These are phyloP conservation scores for Rhodocollybia butyracea DNA, from an alignment of 768 basidiomycete genomes.

Conservation along the genomic window DNA sequence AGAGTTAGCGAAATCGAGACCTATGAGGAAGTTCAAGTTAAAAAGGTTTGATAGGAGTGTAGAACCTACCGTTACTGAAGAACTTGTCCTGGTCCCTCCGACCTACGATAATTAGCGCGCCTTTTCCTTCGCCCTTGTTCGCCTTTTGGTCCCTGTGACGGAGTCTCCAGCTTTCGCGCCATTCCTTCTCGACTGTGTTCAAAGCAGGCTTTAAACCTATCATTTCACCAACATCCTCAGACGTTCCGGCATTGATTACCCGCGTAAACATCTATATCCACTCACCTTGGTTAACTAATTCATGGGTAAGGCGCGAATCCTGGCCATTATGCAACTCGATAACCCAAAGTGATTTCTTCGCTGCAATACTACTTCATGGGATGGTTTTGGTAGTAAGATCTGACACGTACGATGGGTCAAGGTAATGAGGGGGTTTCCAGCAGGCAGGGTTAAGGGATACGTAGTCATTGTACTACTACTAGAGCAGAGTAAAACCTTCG, in stretches of 20 bases:
- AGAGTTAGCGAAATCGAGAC: slow-evolving; percentile 59
- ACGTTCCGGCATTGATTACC: too few relatives aligned
- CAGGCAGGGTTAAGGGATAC: slow-evolving; percentile 49
- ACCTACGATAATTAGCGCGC: slow-evolving; percentile 76
- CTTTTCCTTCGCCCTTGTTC: slow-evolving; percentile 48
- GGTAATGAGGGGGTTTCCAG: slow-evolving; percentile 53
- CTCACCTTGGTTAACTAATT: slow-evolving; percentile 56
- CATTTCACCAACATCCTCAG: too few relatives aligned
- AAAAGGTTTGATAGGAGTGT: too few relatives aligned
- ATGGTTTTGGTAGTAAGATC: background rate
- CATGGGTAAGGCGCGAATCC: slow-evolving; percentile 65
- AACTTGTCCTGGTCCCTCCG: slow-evolving; percentile 78
- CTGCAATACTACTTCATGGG: slow-evolving; percentile 28
- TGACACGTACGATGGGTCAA: slow-evolving; percentile 56
- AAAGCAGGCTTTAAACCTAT: slow-evolving; percentile 68
- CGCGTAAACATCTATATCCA: too few relatives aligned
- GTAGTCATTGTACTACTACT: slow-evolving; percentile 26
- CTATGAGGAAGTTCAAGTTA: slow-evolving; percentile 27
- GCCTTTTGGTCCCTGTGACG: slow-evolving; percentile 38
- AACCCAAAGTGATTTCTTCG: slow-evolving; percentile 63
- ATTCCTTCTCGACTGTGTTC: slow-evolving; percentile 69
- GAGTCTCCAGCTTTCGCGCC: slow-evolving; percentile 52
- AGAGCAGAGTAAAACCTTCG: background rate
- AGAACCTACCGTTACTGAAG: slow-evolving; percentile 87
- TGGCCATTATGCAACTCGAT: slow-evolving; percentile 78